Evolutionary conservation across 1,284 basidiomycete genomes (phyloP), one percentile per base, ranked within the genome.

Genomic region (Cutaneotrichosporon sp.): DNA sequence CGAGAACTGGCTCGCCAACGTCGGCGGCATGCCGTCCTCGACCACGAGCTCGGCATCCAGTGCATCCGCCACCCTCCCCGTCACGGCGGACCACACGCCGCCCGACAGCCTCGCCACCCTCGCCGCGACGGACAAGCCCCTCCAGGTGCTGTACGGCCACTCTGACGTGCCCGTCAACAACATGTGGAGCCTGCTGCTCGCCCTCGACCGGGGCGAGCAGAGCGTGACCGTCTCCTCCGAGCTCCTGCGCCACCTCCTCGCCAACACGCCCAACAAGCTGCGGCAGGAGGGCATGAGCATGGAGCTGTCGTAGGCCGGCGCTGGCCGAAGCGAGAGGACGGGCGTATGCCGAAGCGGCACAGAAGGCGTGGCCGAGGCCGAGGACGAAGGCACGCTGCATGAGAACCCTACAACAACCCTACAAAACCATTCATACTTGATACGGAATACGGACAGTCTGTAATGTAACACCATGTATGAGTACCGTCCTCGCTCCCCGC

Each of bases 181-280:
- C 47, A 46, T 61, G 45, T 65, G 62, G 62, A 36, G 43, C 1
- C 47, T 65, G 2, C 57, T 62, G 24, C 43, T 63, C 33, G 61
- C 57, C 14, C 60, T 67, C 9, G 63, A 65, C 25, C 59, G 60
- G 24, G 66, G 66, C 1, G 51, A 65, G 27, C 50, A 24, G 13
- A 55, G 47, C 27, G 58, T 67, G 18, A 54, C 53, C 34, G 63
- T 67, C 31, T 43, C 43, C 24, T 42, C 61, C 9, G 42, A 34
- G 16, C 46, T 67, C n/a, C 56, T 67, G 27, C 52, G 66, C 2
- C 58, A 63, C 54, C 52, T 67, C 4, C 22, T 59, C 9, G 52
- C 52, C 45, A 27, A 43, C n/a, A 6, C 24, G 20, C 42, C 36
- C 3, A 4, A 20, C 38, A 45, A 45, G 42, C 53, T 43, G 20